Evolutionary conservation across 2,329 filamentous ascomycete species (phyloP).

Genomic region (Monilinia fructigena): DNA sequence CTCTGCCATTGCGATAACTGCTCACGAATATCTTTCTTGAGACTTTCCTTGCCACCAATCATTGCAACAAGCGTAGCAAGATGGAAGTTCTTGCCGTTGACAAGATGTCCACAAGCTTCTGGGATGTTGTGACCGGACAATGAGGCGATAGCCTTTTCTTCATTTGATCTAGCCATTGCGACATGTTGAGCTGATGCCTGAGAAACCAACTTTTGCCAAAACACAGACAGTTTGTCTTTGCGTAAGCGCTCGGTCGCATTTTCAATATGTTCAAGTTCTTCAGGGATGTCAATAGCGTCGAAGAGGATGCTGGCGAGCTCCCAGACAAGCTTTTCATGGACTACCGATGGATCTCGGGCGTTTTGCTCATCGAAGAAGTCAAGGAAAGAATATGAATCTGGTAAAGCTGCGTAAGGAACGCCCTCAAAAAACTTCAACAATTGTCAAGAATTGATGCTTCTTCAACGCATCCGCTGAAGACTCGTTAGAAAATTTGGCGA

Average conservation of each 20-base stretch:
- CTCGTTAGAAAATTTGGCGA: slow-evolving; percentile 63
- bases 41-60: slow-evolving; percentile 69
- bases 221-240: slow-evolving; percentile 64
- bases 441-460: slow-evolving; percentile 55
- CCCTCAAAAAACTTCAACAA: slow-evolving; percentile 53
- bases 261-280: slow-evolving; percentile 43
- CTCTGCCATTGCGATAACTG: slow-evolving; percentile 85
- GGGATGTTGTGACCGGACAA: slow-evolving; percentile 76
- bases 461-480: slow-evolving; percentile 54
- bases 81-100: slow-evolving; percentile 74
- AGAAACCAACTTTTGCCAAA: slow-evolving; percentile 66
- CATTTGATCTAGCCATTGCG: slow-evolving; percentile 59
- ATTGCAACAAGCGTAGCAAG: slow-evolving; percentile 83
- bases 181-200: slow-evolving; percentile 54
- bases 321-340: slow-evolving; percentile 78
- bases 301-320: slow-evolving; percentile 83
- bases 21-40: slow-evolving; percentile 70
- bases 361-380: slow-evolving; percentile 48
- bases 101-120: slow-evolving; percentile 78
- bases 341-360: slow-evolving; percentile 45
- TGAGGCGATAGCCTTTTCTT: slow-evolving; percentile 81
- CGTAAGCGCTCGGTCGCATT: slow-evolving; percentile 46
- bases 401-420: slow-evolving; percentile 58
- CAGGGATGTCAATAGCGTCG: slow-evolving; percentile 58
- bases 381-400: slow-evolving; percentile 48